phyloP scores from a whole-genome alignment of 1,139 yeast genomes.

The Taiozyma sp. region DNA sequence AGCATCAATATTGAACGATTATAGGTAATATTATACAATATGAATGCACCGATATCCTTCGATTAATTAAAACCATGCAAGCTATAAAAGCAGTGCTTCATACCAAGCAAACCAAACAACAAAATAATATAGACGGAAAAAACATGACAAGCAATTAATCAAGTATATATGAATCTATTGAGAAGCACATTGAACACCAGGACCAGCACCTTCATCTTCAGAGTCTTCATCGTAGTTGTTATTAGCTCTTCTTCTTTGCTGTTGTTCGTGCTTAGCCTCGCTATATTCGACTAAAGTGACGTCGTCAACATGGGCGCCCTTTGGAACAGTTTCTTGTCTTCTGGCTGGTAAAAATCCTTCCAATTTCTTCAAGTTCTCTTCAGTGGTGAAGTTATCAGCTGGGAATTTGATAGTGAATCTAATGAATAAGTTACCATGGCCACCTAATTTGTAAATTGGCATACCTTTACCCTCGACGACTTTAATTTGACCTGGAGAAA shows the following conservation, averaged over 20 bases:
- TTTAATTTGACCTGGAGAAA: conserved; percentile 77
- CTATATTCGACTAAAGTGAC: conserved; percentile 66
- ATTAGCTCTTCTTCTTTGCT: conserved; percentile 38
- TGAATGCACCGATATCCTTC: conserved; percentile 3
- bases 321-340: conserved; percentile 48
- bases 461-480: conserved; percentile 93
- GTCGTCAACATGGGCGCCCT: conserved; percentile 71
- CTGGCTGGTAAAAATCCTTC: conserved; percentile 66
- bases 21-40: no score
- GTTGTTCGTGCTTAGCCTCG: conserved; percentile 50
- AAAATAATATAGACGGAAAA: neutral
- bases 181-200: conserved; percentile 86
- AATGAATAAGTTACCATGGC: conserved; percentile 66
- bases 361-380: conserved; percentile 59
- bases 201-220: conserved; percentile 65
- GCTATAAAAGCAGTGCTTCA: neutral
- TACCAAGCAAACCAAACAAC: neutral
- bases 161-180: conserved; percentile 38
- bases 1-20: no score
- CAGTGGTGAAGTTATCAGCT: conserved; percentile 51
- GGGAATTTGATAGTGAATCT: conserved; percentile 76
- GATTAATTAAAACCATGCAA: neutral
- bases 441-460: conserved; percentile 79
- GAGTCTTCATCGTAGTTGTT: conserved; percentile 58
- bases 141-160: neutral